Conservation (phyloP, 2,329 filamentous ascomycete genomes). For the Chaetomium sp. region DNA sequence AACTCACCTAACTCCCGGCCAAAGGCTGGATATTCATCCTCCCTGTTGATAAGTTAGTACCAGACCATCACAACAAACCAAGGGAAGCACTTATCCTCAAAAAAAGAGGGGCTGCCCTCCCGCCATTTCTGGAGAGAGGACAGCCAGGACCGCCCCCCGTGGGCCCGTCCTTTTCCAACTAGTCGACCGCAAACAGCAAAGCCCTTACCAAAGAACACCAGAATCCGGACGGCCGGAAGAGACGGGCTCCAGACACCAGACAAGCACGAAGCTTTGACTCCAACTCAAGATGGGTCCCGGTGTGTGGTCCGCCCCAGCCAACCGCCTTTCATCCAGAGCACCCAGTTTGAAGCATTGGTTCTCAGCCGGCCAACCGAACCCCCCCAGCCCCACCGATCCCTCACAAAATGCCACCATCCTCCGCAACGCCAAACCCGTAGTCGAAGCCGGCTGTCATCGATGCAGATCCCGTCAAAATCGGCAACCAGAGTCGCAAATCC, state of each 20-base stretch:
- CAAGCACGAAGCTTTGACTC: slow-evolving; percentile 93
- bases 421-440: slow-evolving; percentile 23
- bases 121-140: slow-evolving; percentile 53
- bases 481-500: slow-evolving; percentile 31
- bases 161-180: slow-evolving; percentile 44
- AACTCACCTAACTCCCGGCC: neutral
- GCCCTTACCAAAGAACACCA: slow-evolving; percentile 27
- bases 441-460: slow-evolving; percentile 34
- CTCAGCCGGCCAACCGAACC: slow-evolving; percentile 23
- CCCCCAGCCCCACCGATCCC: slow-evolving; percentile 16
- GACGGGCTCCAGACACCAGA: slow-evolving; percentile 53
- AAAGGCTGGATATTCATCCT: neutral
- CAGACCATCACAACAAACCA: slow-evolving; percentile 7
- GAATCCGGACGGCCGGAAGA: slow-evolving; percentile 18
- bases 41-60: slow-evolving; percentile 37
- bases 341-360: slow-evolving; percentile 31
- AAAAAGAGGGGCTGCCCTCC: slow-evolving; percentile 51
- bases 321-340: slow-evolving; percentile 29
- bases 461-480: slow-evolving; percentile 33
- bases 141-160: slow-evolving; percentile 50
- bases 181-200: slow-evolving; percentile 34
- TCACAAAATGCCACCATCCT: slow-evolving; percentile 26
- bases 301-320: slow-evolving; percentile 37
- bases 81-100: slow-evolving; percentile 52
- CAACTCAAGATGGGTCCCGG: slow-evolving; percentile 88